These are phyloP conservation scores for Arachis hypogaea DNA, from an alignment of 306 rosid species.

Conservation along the genomic window DNA sequence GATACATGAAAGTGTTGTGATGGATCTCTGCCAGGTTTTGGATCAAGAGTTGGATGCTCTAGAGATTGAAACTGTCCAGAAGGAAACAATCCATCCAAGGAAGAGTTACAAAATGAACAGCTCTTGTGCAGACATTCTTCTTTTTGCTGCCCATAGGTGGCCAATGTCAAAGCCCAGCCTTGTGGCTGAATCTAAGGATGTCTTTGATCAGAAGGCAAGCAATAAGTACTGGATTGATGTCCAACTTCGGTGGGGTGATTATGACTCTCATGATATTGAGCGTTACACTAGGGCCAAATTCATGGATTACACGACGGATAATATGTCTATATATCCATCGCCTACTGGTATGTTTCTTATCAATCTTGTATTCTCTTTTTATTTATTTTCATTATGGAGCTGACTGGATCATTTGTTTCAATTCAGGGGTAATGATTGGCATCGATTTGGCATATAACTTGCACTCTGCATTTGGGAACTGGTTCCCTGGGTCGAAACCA, in stretches of 20 bases:
- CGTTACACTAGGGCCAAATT: conserved; percentile 98
- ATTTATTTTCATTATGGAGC: neutral
- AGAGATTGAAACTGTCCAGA: conserved; percentile 99
- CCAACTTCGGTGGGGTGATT: conserved; percentile 99
- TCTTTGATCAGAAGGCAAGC: conserved; percentile 98
- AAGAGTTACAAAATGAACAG: conserved; percentile 99
- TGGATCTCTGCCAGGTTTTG: conserved; percentile 99
- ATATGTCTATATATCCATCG: conserved; percentile 98
- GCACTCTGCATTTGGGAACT: conserved; percentile 98
- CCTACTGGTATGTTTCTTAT: conserved; percentile 69
- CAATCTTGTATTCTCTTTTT: neutral
- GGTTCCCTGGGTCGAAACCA: conserved; percentile 99
- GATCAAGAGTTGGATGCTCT: conserved; percentile 99
- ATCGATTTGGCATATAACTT: conserved; percentile 93
- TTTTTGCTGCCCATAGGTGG: conserved; percentile 99
- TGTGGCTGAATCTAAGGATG: conserved; percentile 98
- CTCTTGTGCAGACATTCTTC: conserved; percentile 96
- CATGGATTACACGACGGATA: conserved; percentile 98
- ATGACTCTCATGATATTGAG: conserved; percentile 98
- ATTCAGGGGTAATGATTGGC: conserved; percentile 98
- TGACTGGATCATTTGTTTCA: conserved; percentile 27
- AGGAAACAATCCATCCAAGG: conserved; percentile 98
- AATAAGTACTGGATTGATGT: conserved; percentile 98
- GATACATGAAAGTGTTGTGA: conserved; percentile 99
- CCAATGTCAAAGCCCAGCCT: conserved; percentile 99